Evolutionary conservation across 2,329 filamentous ascomycete genomes (phyloP), one percentile per base, ranked within the genome.

Genomic region (Aureobasidium sp.): DNA sequence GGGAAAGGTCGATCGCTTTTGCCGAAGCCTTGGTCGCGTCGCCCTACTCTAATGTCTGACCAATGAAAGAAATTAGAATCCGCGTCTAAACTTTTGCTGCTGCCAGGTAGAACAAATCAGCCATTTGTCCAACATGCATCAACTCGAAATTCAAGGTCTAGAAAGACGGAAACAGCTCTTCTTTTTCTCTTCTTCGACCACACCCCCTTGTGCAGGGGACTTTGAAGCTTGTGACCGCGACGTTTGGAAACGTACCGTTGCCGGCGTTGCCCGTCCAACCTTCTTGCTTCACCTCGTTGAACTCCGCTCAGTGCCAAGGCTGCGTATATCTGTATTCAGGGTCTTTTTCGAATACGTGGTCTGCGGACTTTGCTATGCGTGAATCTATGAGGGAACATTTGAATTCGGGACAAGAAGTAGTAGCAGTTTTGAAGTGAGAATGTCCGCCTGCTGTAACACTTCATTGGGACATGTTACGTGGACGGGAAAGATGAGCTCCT

Each of bases 41-140:
- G 44, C 44, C 42, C 30, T 35, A 48, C 44, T 48, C 22, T 48
- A 48, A n/a, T n/a, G n/a, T 48, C 37, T 37, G 37, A 14, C 44
- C 44, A 48, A 19, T 37, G 32, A 30, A 37, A 17, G 44, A 48
- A 37, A 48, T 48, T 30, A 30, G n/a, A 35, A n/a, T 27, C 30
- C 32, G n/a, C 30, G 30, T 48, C 32, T 4, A 48, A 37, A 34
- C 29, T 29, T 29, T n/a, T 35, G 32, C 32, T n/a, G 12, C 32
- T 16, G 11, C 12, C 30, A 14, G n/a, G 21, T 10, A 30, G n/a
- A n/a, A n/a, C n/a, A 37, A 16, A 48, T 48, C n/a, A 48, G 44
- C 22, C 44, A 37, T 37, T 21, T 4, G 35, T 7, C 32, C 8
- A 37, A 48, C 44, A 32, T 14, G 30, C 32, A 14, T 34, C 3